Evolutionary conservation across 2,329 filamentous ascomycete genomes (phyloP).

Genomic region (Blastomyces silverae): DNA sequence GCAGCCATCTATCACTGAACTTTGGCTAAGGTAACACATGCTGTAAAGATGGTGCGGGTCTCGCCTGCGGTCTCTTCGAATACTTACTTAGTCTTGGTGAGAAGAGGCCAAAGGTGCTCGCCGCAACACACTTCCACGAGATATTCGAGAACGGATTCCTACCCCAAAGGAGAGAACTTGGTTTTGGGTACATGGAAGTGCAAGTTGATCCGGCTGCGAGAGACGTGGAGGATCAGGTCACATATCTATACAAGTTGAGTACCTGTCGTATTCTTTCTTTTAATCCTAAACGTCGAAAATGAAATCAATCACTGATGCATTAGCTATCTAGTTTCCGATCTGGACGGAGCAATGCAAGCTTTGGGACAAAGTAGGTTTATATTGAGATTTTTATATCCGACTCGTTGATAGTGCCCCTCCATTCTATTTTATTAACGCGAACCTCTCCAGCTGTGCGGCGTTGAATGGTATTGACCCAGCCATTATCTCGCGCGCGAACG

Average conservation of each 20-base stretch:
- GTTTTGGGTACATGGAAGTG: slow-evolving; percentile 56
- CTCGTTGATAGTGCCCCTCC: background rate
- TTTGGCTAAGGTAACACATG: slow-evolving; percentile 8
- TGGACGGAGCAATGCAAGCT: slow-evolving; percentile 71
- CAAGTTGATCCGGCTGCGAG: slow-evolving; percentile 39
- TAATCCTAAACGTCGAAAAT: background rate
- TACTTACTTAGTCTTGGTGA: slow-evolving; percentile 47
- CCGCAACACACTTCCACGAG: slow-evolving; percentile 58
- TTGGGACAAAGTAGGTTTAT: slow-evolving; percentile 58
- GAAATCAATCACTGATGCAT: background rate
- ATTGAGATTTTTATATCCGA: background rate
- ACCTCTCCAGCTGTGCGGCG: slow-evolving; percentile 58
- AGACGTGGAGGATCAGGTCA: slow-evolving; percentile 48
- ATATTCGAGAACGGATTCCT: slow-evolving; percentile 50
- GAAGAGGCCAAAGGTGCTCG: slow-evolving; percentile 53
- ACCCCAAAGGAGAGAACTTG: slow-evolving; percentile 39
- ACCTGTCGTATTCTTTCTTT: slow-evolving; percentile 3
- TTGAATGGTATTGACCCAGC: slow-evolving; percentile 72
- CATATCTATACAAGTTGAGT: slow-evolving; percentile 60
- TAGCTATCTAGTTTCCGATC: slow-evolving; percentile 40
- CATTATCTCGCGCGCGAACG: slow-evolving; percentile 68
- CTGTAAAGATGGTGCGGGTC: slow-evolving; percentile 53
- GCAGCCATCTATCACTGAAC: background rate
- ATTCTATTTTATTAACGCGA: slow-evolving; percentile 14
- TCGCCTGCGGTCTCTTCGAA: slow-evolving; percentile 56